A percentile compares a stretch with the other conserved stretches of the same genome.
These are phyloP conservation scores for Colletotrichum gloeosporioides DNA, from an alignment of 2,329 filamentous ascomycete species.

Conservation along the genomic window DNA sequence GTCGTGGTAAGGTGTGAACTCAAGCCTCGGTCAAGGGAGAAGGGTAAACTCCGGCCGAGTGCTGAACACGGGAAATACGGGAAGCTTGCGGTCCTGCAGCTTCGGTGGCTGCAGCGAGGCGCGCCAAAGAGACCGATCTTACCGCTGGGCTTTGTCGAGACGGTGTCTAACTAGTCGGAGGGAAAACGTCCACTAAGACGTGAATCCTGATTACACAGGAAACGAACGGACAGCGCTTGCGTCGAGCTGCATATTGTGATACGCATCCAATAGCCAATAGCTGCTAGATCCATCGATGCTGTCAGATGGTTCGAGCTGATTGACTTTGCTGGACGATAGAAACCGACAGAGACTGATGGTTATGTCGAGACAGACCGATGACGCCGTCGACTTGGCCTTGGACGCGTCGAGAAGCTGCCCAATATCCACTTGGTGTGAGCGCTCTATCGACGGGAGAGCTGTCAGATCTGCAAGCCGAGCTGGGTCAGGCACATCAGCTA, in stretches of 20 bases:
- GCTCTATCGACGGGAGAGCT: background rate
- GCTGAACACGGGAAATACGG: background rate
- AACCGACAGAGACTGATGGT: background rate
- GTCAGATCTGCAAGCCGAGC: conserved; percentile 6
- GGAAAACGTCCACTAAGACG: background rate
- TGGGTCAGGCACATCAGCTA: background rate
- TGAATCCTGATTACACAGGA: background rate
- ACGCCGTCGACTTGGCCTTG: background rate
- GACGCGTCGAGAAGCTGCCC: background rate
- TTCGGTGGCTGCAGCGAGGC: background rate
- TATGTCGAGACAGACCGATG: background rate
- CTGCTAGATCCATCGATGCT: background rate
- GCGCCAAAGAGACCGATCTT: background rate
- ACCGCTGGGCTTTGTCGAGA: background rate
- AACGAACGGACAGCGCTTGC: background rate
- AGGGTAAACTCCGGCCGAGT: conserved; percentile 5
- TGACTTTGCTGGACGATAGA: background rate
- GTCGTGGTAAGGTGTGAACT: background rate
- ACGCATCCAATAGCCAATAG: background rate
- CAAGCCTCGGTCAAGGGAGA: background rate
- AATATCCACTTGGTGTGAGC: background rate
- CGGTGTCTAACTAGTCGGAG: background rate
- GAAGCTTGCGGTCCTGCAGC: conserved; percentile 2
- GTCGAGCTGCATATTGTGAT: background rate
- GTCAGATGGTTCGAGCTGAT: background rate